A percentile compares a stretch with the other conserved stretches of the same genome.
Evolutionary conservation across 768 basidiomycete species (phyloP).

Genomic region (Amanita thiersii): DNA sequence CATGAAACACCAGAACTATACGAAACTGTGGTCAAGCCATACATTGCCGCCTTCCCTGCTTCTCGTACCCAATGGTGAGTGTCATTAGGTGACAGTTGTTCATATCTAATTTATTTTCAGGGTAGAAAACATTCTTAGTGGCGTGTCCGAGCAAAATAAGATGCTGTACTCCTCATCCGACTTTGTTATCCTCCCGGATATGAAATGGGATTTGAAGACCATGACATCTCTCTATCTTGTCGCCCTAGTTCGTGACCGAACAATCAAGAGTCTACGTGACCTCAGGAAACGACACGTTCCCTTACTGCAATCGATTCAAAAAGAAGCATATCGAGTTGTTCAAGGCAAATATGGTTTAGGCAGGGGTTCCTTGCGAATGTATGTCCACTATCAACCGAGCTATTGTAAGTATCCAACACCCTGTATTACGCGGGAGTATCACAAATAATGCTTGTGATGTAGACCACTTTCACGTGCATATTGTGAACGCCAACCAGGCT

Average conservation of each 20-base stretch:
- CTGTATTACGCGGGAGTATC: neutral
- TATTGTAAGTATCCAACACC: slow-evolving; percentile 59
- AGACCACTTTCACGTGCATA: slow-evolving; percentile 96
- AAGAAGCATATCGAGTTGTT: slow-evolving; percentile 43
- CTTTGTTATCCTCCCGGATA: slow-evolving; percentile 85
- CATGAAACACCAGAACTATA: slow-evolving; percentile 81
- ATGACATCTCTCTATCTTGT: slow-evolving; percentile 79
- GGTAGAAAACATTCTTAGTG: slow-evolving; percentile 80
- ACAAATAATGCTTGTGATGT: too few relatives aligned
- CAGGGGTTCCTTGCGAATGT: slow-evolving; percentile 61
- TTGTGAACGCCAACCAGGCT: slow-evolving; percentile 70
- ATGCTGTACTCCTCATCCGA: slow-evolving; percentile 55
- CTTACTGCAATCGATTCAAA: slow-evolving; percentile 59
- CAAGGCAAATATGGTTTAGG: slow-evolving; percentile 59
- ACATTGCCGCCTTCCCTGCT: slow-evolving; percentile 67
- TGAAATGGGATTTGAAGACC: slow-evolving; percentile 90
- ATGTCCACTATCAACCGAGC: slow-evolving; percentile 91
- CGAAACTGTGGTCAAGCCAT: slow-evolving; percentile 61
- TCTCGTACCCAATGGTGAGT: slow-evolving; percentile 76
- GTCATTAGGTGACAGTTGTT: neutral
- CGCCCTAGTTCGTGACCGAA: slow-evolving; percentile 56
- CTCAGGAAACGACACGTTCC: slow-evolving; percentile 54
- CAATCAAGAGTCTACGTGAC: slow-evolving; percentile 71
- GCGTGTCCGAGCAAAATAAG: slow-evolving; percentile 66
- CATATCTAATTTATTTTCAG: slow-evolving; percentile 27